These are phyloP conservation scores for Oryza brachyantha DNA, from an alignment of 176 grass and related monocot genomes.

Conservation along the genomic window DNA sequence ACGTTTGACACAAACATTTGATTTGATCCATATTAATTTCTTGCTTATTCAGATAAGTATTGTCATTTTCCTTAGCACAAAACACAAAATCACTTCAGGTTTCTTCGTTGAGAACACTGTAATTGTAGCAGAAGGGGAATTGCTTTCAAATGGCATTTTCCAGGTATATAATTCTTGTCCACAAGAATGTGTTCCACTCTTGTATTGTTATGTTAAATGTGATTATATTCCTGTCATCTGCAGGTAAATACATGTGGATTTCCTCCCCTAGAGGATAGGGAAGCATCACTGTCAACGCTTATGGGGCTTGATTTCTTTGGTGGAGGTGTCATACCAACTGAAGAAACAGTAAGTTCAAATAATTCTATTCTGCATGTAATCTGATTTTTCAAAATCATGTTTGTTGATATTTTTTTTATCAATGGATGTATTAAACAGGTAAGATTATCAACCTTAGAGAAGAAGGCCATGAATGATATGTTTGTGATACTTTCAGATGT, in stretches of 20 bases:
- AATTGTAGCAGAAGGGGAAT: slow-evolving; percentile 84
- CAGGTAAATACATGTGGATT: slow-evolving; percentile 99
- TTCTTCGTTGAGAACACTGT: slow-evolving; percentile 91
- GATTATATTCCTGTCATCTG: slow-evolving; percentile 20
- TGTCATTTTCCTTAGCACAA: slow-evolving; percentile 51
- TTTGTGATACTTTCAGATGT: slow-evolving; percentile 96
- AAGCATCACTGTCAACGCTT: slow-evolving; percentile 60
- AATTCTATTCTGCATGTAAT: background rate
- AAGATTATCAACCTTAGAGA: slow-evolving; percentile 72
- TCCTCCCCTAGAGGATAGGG: slow-evolving; percentile 89
- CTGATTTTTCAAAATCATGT: background rate
- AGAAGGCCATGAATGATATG: slow-evolving; percentile 89
- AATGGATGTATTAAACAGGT: slow-evolving; percentile 47
- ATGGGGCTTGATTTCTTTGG: slow-evolving; percentile 99
- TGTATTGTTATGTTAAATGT: background rate
- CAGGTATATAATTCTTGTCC: slow-evolving; percentile 43
- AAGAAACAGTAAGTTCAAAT: slow-evolving; percentile 69
- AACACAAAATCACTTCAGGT: slow-evolving; percentile 94
- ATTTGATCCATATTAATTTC: background rate
- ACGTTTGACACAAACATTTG: background rate
- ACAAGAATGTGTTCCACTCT: background rate
- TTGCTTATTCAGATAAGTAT: background rate
- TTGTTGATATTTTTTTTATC: slow-evolving; percentile 27
- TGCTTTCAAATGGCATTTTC: slow-evolving; percentile 83
- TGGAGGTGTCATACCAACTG: slow-evolving; percentile 66